A percentile compares a stretch with the other conserved stretches of the same genome.
phyloP scores from a whole-genome alignment of 2,329 filamentous ascomycete genomes.

The Simplicillium aogashimaense region DNA sequence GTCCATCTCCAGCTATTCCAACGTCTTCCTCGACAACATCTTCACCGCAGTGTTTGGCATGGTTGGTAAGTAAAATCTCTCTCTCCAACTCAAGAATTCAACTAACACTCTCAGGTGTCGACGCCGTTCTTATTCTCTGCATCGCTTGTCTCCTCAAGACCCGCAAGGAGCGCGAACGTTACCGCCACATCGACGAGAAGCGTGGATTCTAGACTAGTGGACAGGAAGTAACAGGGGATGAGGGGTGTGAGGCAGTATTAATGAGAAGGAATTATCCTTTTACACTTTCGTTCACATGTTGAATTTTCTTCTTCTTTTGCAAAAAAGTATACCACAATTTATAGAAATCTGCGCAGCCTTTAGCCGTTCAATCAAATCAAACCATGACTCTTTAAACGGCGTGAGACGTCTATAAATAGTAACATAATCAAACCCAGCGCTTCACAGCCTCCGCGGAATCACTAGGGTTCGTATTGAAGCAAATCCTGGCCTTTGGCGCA shows the following conservation, averaged over 20 bases:
- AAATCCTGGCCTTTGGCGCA: no score
- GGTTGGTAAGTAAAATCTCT: slow-evolving; percentile 42
- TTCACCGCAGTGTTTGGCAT: slow-evolving; percentile 76
- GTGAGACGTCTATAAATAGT: not conserved
- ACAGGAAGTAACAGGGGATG: no score
- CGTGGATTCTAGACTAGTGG: slow-evolving; percentile 39
- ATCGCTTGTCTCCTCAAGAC: slow-evolving; percentile 72
- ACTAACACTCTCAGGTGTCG: slow-evolving; percentile 33
- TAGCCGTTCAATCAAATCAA: no score
- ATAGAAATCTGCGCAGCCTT: no score
- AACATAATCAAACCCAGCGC: not conserved
- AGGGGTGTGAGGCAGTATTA: not conserved
- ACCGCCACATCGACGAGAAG: slow-evolving; percentile 76
- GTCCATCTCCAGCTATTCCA: slow-evolving; percentile 58
- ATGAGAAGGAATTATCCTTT: not conserved
- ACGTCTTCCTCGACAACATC: slow-evolving; percentile 62
- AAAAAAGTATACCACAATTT: no score
- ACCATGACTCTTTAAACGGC: no score
- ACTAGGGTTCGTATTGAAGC: no score
- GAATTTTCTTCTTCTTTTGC: no score
- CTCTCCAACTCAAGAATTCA: not conserved
- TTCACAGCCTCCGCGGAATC: no score
- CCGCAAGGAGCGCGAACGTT: slow-evolving; percentile 69
- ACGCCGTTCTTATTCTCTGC: slow-evolving; percentile 58
- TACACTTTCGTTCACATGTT: no score